Base-by-base conservation (phyloP, 2,329 filamentous ascomycete genomes). In the Cladosporium halotolerans region DNA sequence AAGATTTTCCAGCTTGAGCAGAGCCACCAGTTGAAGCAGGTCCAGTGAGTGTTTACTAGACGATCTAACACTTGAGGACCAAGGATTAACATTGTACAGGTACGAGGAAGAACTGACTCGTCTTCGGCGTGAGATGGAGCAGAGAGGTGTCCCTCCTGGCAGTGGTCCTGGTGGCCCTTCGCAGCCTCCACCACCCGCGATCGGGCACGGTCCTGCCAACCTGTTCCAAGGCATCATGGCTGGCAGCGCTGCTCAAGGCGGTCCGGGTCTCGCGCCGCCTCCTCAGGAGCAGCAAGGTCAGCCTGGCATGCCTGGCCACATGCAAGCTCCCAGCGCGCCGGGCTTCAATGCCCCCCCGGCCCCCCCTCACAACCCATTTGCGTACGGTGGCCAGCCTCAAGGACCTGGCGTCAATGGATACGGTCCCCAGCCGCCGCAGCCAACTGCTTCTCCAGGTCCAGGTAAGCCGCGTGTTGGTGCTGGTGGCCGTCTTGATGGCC, bases 171-270 rank as follows among this genome's bases (percentile, higher is more conserved):
- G 82, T 61, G 89, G 86, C 41, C 86, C 89, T 54, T 84, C 88
- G 45, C 89, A 93, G 72, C 87, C 89, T 58, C 87, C 88, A 57
- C 92, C 93, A 34, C 91, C 85, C 34, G 76, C 89, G 46, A 88
- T 97, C 62, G 89, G 90, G 28, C 88, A 95, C 66, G 91, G 92
- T 23, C 83, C 84, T 53, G 92, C 87, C 69, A 93, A 95, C 66
- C 79, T 97, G 39, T 97, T 99, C 68, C 90, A 89, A 62, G 90
- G 89, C 53, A 96, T 97, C 68, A 97, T 99, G 89, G 84, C 91
- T 53, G 92, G 92, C 60, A 84, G 84, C 70, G 83, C 81, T 58
- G 88, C 85, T 64, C 89, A 92, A 74, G 87, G 85, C 63, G 89
- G 88, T 57, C 87, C 89, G 58, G 89, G 88, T 56, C 84, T 95